Conservation (phyloP, 768 basidiomycete genomes). For the Tulasnella sp. region DNA sequence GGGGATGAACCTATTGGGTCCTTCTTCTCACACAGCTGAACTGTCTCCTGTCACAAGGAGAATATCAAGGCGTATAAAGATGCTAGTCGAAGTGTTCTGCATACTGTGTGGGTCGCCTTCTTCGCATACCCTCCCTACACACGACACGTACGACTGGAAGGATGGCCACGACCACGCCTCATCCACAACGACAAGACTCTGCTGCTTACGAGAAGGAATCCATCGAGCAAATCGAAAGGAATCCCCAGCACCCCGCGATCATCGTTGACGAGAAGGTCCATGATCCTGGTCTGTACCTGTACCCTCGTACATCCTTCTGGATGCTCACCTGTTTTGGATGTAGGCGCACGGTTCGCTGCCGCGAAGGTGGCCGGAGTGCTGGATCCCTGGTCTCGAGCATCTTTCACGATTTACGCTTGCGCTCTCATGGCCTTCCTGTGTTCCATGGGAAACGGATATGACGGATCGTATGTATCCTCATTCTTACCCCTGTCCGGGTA, state of each 20-base stretch:
- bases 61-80: not conserved
- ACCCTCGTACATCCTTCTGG: not conserved
- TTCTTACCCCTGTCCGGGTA: not conserved
- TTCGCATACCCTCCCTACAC: not conserved
- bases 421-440: slow-evolving; percentile 14
- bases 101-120: not conserved
- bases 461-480: not conserved
- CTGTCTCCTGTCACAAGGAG: not conserved
- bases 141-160: not conserved
- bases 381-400: slow-evolving; percentile 14
- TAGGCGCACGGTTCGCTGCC: slow-evolving; percentile 15
- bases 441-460: slow-evolving; percentile 19
- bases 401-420: slow-evolving; percentile 12
- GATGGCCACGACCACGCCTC: not conserved
- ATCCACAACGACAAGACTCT: not conserved
- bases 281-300: not conserved
- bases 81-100: not conserved
- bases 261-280: slow-evolving; percentile 1
- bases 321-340: not conserved
- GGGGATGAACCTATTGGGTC: not conserved
- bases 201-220: not conserved
- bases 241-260: not conserved
- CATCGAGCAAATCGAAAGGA: not conserved
- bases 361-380: not conserved
- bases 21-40: not conserved